Percentiles rank a stretch among this genome's conserved stretches.
Evolutionary conservation across 805 yeast species (phyloP).

Genomic region (Sugiyamaella chiloensis): DNA sequence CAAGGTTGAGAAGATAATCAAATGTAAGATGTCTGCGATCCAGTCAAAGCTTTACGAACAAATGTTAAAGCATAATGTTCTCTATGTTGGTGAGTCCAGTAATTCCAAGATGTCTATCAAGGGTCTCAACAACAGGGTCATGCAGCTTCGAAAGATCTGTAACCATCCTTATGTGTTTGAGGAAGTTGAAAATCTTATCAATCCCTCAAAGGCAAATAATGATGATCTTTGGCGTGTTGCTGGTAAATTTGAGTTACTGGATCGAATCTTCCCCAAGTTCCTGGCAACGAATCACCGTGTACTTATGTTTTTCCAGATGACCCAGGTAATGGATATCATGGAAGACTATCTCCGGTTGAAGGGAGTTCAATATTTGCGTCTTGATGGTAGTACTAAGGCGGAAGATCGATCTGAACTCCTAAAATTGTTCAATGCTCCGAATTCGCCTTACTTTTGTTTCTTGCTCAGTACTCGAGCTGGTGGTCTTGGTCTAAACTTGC

Average conservation of each 20-base stretch:
- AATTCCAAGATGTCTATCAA: constrained; percentile 48
- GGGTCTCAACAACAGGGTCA: constrained; percentile 89
- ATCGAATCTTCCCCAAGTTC: constrained; percentile 83
- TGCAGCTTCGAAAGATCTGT: constrained; percentile 95
- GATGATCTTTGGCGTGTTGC: constrained; percentile 86
- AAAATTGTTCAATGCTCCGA: constrained; percentile 74
- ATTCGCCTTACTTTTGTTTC: constrained; percentile 85
- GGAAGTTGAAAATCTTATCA: constrained; percentile 80
- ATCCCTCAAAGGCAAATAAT: constrained; percentile 67
- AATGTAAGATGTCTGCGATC: constrained; percentile 86
- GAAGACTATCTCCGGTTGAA: constrained; percentile 81
- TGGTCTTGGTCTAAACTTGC: constrained; percentile 92
- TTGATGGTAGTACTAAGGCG: constrained; percentile 94
- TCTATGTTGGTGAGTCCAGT: constrained; percentile 60
- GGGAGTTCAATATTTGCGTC: constrained; percentile 75
- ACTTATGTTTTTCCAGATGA: constrained; percentile 94
- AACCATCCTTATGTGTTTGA: constrained; percentile 97
- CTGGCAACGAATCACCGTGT: constrained; percentile 85
- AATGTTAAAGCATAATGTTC: constrained; percentile 80
- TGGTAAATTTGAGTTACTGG: constrained; percentile 93
- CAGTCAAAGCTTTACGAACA: constrained; percentile 84
- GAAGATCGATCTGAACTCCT: constrained; percentile 88
- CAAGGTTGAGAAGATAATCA: constrained; percentile 89
- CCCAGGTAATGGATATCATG: constrained; percentile 98
- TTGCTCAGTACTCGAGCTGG: constrained; percentile 95